phyloP scores from a whole-genome alignment of 495 filamentous ascomycete species.

The Aspergillus biplanus region DNA sequence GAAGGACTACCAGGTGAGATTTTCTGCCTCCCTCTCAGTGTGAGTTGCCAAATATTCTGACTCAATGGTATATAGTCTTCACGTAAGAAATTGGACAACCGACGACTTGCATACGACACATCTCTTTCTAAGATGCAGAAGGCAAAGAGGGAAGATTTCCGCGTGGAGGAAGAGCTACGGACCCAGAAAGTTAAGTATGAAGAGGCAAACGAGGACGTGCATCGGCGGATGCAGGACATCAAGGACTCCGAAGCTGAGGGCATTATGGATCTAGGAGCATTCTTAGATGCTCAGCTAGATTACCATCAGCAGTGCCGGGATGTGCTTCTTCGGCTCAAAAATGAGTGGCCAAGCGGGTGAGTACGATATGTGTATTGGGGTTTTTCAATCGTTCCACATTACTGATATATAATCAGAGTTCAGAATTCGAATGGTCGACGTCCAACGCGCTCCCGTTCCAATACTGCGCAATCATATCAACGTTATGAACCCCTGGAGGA shows the following conservation, averaged over 20 bases:
- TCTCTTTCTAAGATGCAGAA: conserved; percentile 92
- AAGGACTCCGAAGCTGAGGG: conserved; percentile 88
- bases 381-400: neutral
- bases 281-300: conserved; percentile 87
- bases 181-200: conserved; percentile 95
- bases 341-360: conserved; percentile 69
- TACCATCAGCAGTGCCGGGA: conserved; percentile 92
- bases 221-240: conserved; percentile 94
- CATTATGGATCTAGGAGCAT: conserved; percentile 75
- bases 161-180: conserved; percentile 90
- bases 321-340: conserved; percentile 65
- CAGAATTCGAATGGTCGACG: conserved; percentile 38
- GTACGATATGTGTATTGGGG: conserved; percentile 23
- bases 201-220: conserved; percentile 91
- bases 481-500: conserved; percentile 63
- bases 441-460: conserved; percentile 59
- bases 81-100: conserved; percentile 92
- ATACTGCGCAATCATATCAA: conserved; percentile 62
- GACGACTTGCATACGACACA: conserved; percentile 89
- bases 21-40: neutral
- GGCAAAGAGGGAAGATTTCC: conserved; percentile 89
- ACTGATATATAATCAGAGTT: conserved; percentile 25
- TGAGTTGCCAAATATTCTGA: conserved; percentile 15
- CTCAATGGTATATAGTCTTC: conserved; percentile 57
- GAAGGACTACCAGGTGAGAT: conserved; percentile 91